Base-by-base conservation (phyloP, 768 basidiomycete species). In the Exidia glandulosa region DNA sequence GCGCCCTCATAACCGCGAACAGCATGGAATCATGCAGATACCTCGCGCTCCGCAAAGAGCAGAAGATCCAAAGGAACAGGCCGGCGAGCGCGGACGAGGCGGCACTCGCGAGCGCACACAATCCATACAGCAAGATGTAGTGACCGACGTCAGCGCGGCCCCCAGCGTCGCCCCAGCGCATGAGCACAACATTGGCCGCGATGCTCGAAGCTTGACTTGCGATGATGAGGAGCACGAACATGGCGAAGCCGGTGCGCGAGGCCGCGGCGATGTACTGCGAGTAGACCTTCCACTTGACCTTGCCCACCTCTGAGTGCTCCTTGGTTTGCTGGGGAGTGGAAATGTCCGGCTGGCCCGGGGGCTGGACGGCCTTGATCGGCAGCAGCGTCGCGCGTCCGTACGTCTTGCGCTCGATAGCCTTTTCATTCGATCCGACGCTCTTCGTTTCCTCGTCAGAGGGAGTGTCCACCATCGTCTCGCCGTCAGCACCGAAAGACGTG, bases 1-100 rank as follows among this genome's bases (percentile, higher is more conserved):
- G 92, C 0, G 90, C 87, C 29, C 80, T 81, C 77, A 98, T 83
- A 33, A 98, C 78, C 2, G 91, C 81, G 54, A 81, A 67, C 65
- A 92, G 72, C 88, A 91, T 90, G 87, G 77, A 69, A 69, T 95
- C 89, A 66, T 95, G 93, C 59, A 95, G 76, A 60, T 79, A 76
- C 69, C 76, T 81, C 50, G 90, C 82, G 65, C 88, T 88, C 64
- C 84, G 77, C 60, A 95, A 67, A 6, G 87, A 80, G 68, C 90
- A 90, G 62, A 81, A 78, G 4, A 94, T 85, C 81, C 84, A 89
- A 62, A 95, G 81, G 30, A 88, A 65, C 36, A 91, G 74, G 1
- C 83, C 78, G 3, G 81, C 77, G 5, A 73, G n/a, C 0, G 80
- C 84, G 7, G 81, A 78, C 14, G 85, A 67, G 29, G 85, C 33